These are phyloP conservation scores for Cyberlindnera bimundalis DNA, from an alignment of 805 yeast species.

Conservation along the genomic window DNA sequence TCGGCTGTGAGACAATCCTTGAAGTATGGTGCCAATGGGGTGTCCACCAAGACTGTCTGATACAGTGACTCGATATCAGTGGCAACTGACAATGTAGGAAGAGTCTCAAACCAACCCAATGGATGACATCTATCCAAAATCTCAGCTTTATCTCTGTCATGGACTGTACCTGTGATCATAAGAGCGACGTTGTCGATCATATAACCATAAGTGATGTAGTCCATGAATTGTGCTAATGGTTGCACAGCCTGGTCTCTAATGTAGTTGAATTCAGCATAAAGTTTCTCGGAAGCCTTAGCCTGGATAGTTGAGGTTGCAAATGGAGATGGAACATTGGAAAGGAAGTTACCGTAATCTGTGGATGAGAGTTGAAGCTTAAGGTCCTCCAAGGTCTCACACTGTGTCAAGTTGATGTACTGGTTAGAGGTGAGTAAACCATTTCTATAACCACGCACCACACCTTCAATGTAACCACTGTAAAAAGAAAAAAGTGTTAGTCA, in stretches of 20 bases:
- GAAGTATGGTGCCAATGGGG: constrained; percentile 97
- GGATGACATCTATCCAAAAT: constrained; percentile 92
- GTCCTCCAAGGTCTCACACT: constrained; percentile 94
- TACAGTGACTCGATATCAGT: constrained; percentile 93
- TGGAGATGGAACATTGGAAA: constrained; percentile 79
- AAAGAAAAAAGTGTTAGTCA: constrained; percentile 24
- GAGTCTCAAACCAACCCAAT: constrained; percentile 96
- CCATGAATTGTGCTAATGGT: constrained; percentile 77
- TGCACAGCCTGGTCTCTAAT: constrained; percentile 81
- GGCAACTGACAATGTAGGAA: constrained; percentile 92
- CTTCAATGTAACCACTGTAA: constrained; percentile 79
- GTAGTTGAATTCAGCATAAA: constrained; percentile 82
- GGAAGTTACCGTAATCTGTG: constrained; percentile 91
- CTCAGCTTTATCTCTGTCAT: constrained; percentile 87
- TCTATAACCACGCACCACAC: constrained; percentile 90
- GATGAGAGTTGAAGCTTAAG: constrained; percentile 90
- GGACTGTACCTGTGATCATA: constrained; percentile 95
- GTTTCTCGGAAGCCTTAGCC: constrained; percentile 66
- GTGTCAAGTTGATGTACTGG: constrained; percentile 90
- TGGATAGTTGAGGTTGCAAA: constrained; percentile 85
- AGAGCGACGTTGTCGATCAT: constrained; percentile 97
- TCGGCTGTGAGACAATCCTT: constrained; percentile 82
- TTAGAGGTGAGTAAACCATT: constrained; percentile 71
- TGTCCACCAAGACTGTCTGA: constrained; percentile 88
- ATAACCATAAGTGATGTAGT: constrained; percentile 90